Conservation (phyloP, 2,329 filamentous ascomycete genomes). For the Cordyceps fumosorosea region DNA sequence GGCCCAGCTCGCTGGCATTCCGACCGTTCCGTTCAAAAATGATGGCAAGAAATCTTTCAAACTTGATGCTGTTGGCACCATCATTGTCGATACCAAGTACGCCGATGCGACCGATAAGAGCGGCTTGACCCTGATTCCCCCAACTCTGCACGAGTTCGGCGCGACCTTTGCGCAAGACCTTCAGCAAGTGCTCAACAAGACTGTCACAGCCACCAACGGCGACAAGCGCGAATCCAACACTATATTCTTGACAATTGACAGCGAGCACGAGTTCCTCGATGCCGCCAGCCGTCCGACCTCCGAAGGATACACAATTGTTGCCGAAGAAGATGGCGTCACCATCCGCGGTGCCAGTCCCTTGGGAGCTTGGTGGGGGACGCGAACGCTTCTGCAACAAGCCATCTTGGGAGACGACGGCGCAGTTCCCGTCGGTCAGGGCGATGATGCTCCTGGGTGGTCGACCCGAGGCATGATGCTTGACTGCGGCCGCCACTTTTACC, state of each 20-base stretch:
- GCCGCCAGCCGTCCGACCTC: slow-evolving; percentile 39
- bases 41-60: slow-evolving; percentile 20
- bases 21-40: slow-evolving; percentile 27
- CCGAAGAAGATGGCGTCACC: slow-evolving; percentile 32
- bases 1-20: slow-evolving; percentile 21
- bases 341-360: slow-evolving; percentile 47
- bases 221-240: slow-evolving; percentile 16
- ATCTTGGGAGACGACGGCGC: slow-evolving; percentile 33
- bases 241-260: slow-evolving; percentile 41
- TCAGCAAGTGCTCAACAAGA: slow-evolving; percentile 21
- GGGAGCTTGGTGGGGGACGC: slow-evolving; percentile 52
- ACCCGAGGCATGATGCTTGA: slow-evolving; percentile 47
- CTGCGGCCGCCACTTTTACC: slow-evolving; percentile 49
- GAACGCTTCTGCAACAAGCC: slow-evolving; percentile 46
- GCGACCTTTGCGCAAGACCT: slow-evolving; percentile 35
- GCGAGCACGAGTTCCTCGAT: slow-evolving; percentile 33
- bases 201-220: slow-evolving; percentile 21
- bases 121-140: slow-evolving; percentile 45
- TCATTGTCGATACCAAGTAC: slow-evolving; percentile 38
- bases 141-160: slow-evolving; percentile 40
- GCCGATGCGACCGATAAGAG: slow-evolving; percentile 32
- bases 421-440: slow-evolving; percentile 35
- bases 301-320: slow-evolving; percentile 41
- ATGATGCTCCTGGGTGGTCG: slow-evolving; percentile 45
- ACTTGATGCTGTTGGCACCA: slow-evolving; percentile 22